A percentile compares a stretch with the other conserved stretches of the same genome.
Evolutionary conservation across 2,329 filamentous ascomycete species (phyloP).

Genomic region (Colletotrichum destructivum): DNA sequence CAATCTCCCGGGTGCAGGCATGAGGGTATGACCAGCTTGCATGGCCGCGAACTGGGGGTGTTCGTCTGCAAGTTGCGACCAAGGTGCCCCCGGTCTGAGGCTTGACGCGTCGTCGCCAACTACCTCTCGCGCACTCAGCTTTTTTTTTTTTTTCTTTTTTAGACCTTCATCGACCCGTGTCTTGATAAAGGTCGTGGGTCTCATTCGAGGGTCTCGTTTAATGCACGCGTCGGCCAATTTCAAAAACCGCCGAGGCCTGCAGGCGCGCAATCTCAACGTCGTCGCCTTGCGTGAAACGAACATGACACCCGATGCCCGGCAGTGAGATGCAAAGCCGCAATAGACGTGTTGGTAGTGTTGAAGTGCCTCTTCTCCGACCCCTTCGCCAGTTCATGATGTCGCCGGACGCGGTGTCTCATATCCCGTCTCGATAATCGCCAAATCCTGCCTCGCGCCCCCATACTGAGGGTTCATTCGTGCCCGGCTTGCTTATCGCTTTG

Average conservation of each 20-base stretch:
- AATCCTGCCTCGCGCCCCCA: neutral
- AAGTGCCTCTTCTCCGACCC: neutral
- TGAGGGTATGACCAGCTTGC: no score
- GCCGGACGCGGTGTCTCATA: neutral
- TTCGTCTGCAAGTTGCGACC: no score
- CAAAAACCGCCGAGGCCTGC: conserved; percentile 16
- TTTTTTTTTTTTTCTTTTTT: no score
- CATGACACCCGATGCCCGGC: neutral
- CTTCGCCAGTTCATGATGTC: neutral
- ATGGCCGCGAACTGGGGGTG: no score
- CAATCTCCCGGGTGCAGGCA: conserved; percentile 27
- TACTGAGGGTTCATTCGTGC: neutral
- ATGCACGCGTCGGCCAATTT: conserved; percentile 28
- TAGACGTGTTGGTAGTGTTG: no score
- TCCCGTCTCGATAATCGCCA: neutral
- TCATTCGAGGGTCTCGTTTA: neutral
- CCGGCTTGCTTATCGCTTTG: neutral
- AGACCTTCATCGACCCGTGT: neutral
- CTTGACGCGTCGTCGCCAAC: neutral
- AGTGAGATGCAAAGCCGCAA: neutral
- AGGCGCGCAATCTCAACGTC: conserved; percentile 32
- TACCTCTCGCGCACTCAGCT: neutral
- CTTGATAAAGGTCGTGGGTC: neutral
- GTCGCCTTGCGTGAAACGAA: conserved; percentile 3
- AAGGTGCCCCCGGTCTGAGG: neutral